Evolutionary conservation across 495 filamentous ascomycete species (phyloP).

Genomic region (Penicillium daleae): DNA sequence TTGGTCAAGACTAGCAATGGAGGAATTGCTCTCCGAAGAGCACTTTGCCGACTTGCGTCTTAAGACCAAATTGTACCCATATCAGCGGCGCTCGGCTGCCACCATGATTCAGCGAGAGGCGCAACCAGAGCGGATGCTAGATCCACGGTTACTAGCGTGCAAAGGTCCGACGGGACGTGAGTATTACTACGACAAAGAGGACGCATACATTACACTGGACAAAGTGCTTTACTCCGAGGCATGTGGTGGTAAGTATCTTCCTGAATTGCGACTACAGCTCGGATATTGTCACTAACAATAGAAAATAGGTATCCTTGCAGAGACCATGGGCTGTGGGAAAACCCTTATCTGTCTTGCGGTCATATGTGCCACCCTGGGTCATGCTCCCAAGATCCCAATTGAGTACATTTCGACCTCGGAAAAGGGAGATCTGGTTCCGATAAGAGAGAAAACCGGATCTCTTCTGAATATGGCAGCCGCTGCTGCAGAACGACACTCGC

Average conservation of each 20-base stretch:
- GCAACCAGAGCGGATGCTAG: conserved; percentile 63
- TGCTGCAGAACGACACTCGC: conserved; percentile 61
- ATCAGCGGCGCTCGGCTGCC: conserved; percentile 82
- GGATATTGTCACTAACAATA: background rate
- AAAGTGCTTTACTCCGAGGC: conserved; percentile 74
- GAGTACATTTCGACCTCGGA: conserved; percentile 49
- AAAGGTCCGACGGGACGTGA: conserved; percentile 60
- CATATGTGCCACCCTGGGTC: conserved; percentile 76
- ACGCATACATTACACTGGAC: conserved; percentile 60
- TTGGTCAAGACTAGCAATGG: conserved; percentile 63
- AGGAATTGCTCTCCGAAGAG: conserved; percentile 55
- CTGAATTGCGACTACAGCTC: too few species aligned
- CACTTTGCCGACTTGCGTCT: conserved; percentile 59
- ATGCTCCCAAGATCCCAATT: conserved; percentile 67
- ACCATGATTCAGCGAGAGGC: conserved; percentile 84
- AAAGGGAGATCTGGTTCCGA: conserved; percentile 36
- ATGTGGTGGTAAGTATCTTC: conserved; percentile 60
- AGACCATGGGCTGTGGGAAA: conserved; percentile 80
- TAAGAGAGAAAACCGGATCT: conserved; percentile 51
- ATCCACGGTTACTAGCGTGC: conserved; percentile 68
- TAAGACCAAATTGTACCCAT: conserved; percentile 69
- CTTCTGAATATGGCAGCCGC: conserved; percentile 75
- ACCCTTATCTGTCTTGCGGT: conserved; percentile 85
- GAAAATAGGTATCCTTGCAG: conserved; percentile 44
- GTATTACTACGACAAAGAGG: conserved; percentile 76